Base-by-base conservation (phyloP, 768 basidiomycete species). In the Cyclocybe aegerita region DNA sequence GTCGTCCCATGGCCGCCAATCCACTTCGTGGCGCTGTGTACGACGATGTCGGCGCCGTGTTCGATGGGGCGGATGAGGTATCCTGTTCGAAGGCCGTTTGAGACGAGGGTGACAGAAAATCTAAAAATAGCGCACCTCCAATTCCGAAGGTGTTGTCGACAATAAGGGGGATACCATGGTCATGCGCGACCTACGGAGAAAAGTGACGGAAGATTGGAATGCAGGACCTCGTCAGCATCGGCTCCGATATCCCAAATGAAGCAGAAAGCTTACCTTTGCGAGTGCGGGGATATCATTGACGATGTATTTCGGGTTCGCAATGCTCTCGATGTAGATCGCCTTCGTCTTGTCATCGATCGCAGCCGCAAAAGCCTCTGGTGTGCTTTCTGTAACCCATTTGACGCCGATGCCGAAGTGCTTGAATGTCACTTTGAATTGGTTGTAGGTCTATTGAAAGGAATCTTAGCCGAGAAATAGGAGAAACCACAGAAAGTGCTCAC, bases 11-110 rank as follows among this genome's bases (percentile, higher is more conserved):
- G 88, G 0, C 86, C 85, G 9, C 86, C 84, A 32, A 91, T 90
- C 90, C 90, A 93, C 60, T 93, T 91, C 1, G 90, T 90, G 0
- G 86, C 86, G 43, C 83, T 86, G 63, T 90, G 84, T 12, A 90
- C 84, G 50, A 91, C 72, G 50, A 92, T 88, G 55, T 93, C 88
- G 0, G 90, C 89, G 10, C 90, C 90, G 57, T 80, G 76, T 16
- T 83, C 76, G 52, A 91, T 81, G 1, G 90, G 90, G 1, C 77
- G 73, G 50, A 85, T 71, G 48, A 91, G 75, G 59, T 88, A 92
- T 32, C 77, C 73, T 74, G 37, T 11, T 23, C 10, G 33, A 30
- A 16, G 7, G 12, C 30, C 4, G 33, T 17, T 17, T 60, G 3
- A 70, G 65, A 64, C 39, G 16, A 6, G 14, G 11, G 15, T 30